Evolutionary conservation across 441 rosid genomes (phyloP).

Genomic region (Pelargonium australe): DNA sequence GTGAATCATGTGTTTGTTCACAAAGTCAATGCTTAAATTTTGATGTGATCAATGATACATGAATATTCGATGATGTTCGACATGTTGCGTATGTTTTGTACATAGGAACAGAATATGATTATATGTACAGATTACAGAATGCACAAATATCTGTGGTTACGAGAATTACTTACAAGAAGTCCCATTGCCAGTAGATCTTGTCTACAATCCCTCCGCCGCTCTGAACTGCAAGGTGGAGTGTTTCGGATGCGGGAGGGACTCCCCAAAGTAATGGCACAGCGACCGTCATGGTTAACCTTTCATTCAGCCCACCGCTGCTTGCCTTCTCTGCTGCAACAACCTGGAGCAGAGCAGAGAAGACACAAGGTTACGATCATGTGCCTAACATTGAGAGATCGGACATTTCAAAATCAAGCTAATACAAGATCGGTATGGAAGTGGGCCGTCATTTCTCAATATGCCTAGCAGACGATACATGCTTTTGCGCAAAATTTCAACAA

Average conservation of each 20-base stretch:
- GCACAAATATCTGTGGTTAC: slow-evolving; percentile 28
- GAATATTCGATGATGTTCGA: slow-evolving; percentile 7
- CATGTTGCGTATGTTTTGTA: slow-evolving; percentile 24
- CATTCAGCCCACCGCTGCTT: slow-evolving; percentile 68
- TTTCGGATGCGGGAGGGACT: slow-evolving; percentile 88
- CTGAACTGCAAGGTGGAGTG: slow-evolving; percentile 80
- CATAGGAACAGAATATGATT: slow-evolving; percentile 22
- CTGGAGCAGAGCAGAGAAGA: slow-evolving; percentile 27
- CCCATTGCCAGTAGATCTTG: slow-evolving; percentile 85
- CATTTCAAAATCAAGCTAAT: too few relatives aligned
- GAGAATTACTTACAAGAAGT: slow-evolving; percentile 47
- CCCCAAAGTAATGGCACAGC: slow-evolving; percentile 95
- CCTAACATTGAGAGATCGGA: too few relatives aligned
- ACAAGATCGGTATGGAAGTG: too few relatives aligned
- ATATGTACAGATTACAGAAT: slow-evolving; percentile 30
- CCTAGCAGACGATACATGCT: too few relatives aligned
- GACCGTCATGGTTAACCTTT: slow-evolving; percentile 79
- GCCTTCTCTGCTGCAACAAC: slow-evolving; percentile 72
- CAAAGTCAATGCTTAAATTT: too few relatives aligned
- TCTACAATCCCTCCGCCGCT: slow-evolving; percentile 92
- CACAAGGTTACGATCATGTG: neutral
- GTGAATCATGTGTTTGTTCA: too few relatives aligned
- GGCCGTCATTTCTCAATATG: too few relatives aligned
- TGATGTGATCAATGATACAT: neutral
- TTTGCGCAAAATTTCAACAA: too few relatives aligned